Evolutionary conservation across 495 filamentous ascomycete species (phyloP), one percentile per base, ranked within the genome.

Genomic region (Penicillium pulvis): DNA sequence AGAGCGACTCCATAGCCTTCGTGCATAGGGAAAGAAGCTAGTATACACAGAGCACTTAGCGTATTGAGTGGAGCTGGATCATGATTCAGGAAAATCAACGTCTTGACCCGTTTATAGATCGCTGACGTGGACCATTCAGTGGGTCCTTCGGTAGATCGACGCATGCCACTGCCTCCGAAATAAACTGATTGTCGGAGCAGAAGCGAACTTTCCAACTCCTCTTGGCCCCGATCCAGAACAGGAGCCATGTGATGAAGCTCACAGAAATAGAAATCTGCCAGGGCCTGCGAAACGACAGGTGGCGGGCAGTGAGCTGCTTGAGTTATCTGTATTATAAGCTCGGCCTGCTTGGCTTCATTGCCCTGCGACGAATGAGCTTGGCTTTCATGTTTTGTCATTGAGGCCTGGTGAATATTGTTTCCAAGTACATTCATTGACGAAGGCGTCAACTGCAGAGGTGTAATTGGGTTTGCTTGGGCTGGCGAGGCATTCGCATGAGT

Each of bases 91-190:
- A 50, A 59, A 11, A 67, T 45, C 16, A 64, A 46, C 17, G 46
- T 58, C 58, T 62, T 67, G 16, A 63, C 51, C 30, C 62, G 53
- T 20, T 57, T 51, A 41, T 61, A 64, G n/a, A 64, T 52, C 1
- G 55, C 26, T n/a, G 36, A 44, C 2, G 59, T 19, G 24, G 61
- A 51, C 46, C 59, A 55, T 41, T 61, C 54, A 16, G 55, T 12
- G 24, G 53, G 12, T 1, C 53, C 39, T 0, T 41, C 52, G 5
- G 52, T 12, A n/a, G 45, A 48, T 42, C 53, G 61, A 44, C 61
- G 58, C 55, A 61, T 56, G 4, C 47, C 51, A 48, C 58, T 64
- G 7, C 64, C 64, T 6, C 56, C 61, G n/a, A 67, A 53, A 48
- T n/a, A 61, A 1, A 67, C 33, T 19, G 42, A 42, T 42, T 67